These are phyloP conservation scores for Botrytis pseudocinerea DNA, from an alignment of 2,329 filamentous ascomycete species.

Conservation along the genomic window DNA sequence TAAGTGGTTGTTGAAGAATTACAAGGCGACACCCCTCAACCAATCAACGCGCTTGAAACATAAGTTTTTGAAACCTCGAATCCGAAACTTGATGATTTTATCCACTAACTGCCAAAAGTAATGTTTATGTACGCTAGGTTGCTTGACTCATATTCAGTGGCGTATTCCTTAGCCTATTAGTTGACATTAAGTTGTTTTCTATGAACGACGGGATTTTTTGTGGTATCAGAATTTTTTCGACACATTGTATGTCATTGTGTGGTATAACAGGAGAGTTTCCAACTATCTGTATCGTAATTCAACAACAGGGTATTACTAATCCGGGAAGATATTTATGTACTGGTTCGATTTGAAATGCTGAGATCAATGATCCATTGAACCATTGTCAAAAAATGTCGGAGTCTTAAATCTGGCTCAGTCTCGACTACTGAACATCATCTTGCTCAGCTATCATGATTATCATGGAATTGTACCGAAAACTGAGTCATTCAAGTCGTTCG, in stretches of 20 bases:
- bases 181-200: not conserved
- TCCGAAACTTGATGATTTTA: not conserved
- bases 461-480: not conserved
- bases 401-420: not conserved
- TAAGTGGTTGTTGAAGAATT: not conserved
- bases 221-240: not conserved
- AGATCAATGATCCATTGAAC: not conserved
- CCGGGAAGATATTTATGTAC: not conserved
- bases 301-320: not conserved
- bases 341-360: not conserved
- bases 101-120: not conserved
- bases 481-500: not conserved
- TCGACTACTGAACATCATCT: not conserved
- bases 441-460: too few relatives aligned
- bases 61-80: not conserved
- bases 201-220: not conserved
- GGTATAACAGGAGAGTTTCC: not conserved
- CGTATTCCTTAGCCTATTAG: not conserved
- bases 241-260: not conserved
- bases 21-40: not conserved
- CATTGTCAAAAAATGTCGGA: not conserved
- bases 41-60: conserved; percentile 20
- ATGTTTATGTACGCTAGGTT: not conserved
- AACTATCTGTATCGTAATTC: not conserved
- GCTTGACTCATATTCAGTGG: not conserved